Conservation (phyloP, 1,139 yeast genomes). For the Lodderomyces elongisporus region DNA sequence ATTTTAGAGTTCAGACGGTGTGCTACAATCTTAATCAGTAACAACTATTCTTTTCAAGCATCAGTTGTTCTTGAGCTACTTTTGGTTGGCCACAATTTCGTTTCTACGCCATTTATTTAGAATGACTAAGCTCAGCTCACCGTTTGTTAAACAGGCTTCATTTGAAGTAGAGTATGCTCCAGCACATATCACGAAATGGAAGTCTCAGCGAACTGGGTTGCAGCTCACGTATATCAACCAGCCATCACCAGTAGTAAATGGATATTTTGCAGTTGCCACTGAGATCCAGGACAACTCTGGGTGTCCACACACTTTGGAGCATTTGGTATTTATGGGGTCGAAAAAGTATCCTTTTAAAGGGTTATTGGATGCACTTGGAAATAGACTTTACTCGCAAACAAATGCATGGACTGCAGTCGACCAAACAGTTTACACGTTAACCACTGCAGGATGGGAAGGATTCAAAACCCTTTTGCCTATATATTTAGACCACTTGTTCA, state of each 20-base stretch:
- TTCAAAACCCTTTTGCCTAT: slow-evolving; percentile 79
- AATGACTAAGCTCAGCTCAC: slow-evolving; percentile 11
- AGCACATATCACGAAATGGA: slow-evolving; percentile 63
- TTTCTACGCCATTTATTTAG: too few species aligned
- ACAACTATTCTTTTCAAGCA: too few species aligned
- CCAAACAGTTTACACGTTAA: slow-evolving; percentile 88
- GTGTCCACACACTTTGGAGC: slow-evolving; percentile 94
- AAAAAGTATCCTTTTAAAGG: slow-evolving; percentile 89
- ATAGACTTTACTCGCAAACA: slow-evolving; percentile 77
- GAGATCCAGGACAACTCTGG: slow-evolving; percentile 87
- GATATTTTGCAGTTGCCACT: slow-evolving; percentile 92
- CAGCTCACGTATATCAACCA: slow-evolving; percentile 73
- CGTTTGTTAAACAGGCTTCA: slow-evolving; percentile 41
- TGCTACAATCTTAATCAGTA: too few species aligned
- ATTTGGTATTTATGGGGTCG: slow-evolving; percentile 92
- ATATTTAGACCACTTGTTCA: slow-evolving; percentile 78
- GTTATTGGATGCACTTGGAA: slow-evolving; percentile 79
- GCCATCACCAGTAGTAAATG: slow-evolving; percentile 86
- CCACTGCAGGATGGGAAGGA: slow-evolving; percentile 97
- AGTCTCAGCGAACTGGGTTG: slow-evolving; percentile 71
- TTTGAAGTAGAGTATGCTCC: slow-evolving; percentile 64
- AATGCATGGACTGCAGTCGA: slow-evolving; percentile 98
- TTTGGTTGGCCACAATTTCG: too few species aligned
- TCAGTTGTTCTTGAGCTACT: too few species aligned
- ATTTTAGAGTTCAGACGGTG: too few species aligned